These are phyloP conservation scores for Saussurea involucrata DNA, from an alignment of 129 eudicot species.

Conservation along the genomic window DNA sequence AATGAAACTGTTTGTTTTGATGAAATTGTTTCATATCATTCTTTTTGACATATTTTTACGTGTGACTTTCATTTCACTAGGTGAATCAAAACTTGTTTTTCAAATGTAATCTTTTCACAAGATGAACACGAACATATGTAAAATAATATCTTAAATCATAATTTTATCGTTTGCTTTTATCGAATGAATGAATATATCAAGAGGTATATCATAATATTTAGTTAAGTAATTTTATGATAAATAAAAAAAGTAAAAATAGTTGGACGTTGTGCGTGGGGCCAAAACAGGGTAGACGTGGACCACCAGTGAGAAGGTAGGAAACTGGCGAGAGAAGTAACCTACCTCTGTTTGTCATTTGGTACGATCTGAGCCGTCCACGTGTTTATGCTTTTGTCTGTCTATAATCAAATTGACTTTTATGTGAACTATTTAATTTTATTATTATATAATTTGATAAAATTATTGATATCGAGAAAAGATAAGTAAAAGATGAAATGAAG, in stretches of 20 bases:
- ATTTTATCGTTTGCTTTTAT: no score
- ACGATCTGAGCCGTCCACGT: slow-evolving; percentile 20
- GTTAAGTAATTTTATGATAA: background rate
- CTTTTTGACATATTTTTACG: no score
- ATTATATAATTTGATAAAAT: background rate
- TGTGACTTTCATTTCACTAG: no score
- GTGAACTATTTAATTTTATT: background rate
- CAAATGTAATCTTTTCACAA: no score
- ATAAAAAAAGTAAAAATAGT: background rate
- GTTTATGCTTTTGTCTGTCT: background rate
- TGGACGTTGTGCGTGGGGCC: slow-evolving; percentile 13
- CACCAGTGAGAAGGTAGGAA: slow-evolving; percentile 22
- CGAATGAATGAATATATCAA: no score
- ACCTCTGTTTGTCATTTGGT: slow-evolving; percentile 23
- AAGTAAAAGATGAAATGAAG: background rate
- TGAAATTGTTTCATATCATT: no score
- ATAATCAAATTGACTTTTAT: background rate
- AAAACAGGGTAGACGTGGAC: slow-evolving; percentile 16
- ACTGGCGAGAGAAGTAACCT: slow-evolving; percentile 37
- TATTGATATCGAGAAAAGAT: background rate
- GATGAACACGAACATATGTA: no score
- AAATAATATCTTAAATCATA: no score
- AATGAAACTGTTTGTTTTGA: no score
- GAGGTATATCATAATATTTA: no score
- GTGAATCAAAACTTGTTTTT: no score